Conservation (phyloP, 257 asterid species). For the Forsythia suspensa region DNA sequence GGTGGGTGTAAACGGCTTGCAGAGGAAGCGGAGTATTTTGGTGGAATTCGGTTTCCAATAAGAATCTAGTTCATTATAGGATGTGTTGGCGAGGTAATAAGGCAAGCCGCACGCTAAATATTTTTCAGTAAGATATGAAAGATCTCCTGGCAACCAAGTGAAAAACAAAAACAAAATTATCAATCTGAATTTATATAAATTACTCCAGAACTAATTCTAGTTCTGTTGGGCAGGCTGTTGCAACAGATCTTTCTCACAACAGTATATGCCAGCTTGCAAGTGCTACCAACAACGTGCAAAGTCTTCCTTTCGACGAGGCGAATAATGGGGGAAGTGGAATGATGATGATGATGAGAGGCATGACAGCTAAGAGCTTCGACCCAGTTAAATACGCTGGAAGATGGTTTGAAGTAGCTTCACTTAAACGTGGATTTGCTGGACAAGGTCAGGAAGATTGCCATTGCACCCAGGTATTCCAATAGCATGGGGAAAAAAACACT, state of each 20-base stretch:
- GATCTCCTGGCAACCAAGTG: slow-evolving; percentile 2
- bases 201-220: background rate
- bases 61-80: background rate
- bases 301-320: slow-evolving; percentile 53
- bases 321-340: slow-evolving; percentile 46
- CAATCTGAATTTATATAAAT: background rate
- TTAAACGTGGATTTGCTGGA: slow-evolving; percentile 93
- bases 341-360: slow-evolving; percentile 84
- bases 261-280: slow-evolving; percentile 54
- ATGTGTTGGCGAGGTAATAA: background rate
- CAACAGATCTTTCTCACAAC: slow-evolving; percentile 39
- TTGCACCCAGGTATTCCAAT: slow-evolving; percentile 79
- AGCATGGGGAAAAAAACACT: background rate
- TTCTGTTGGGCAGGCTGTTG: slow-evolving; percentile 57
- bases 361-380: slow-evolving; percentile 78
- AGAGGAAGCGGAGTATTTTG: background rate
- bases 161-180: background rate
- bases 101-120: background rate
- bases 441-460: slow-evolving; percentile 98
- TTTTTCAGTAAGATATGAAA: background rate
- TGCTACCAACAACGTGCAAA: slow-evolving; percentile 43
- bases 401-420: slow-evolving; percentile 99
- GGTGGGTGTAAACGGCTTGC: background rate
- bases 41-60: background rate
- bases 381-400: slow-evolving; percentile 87